A percentile compares a stretch with the other conserved stretches of the same genome.
Conservation (phyloP, 2,329 filamentous ascomycete species). For the Fusarium napiforme region DNA sequence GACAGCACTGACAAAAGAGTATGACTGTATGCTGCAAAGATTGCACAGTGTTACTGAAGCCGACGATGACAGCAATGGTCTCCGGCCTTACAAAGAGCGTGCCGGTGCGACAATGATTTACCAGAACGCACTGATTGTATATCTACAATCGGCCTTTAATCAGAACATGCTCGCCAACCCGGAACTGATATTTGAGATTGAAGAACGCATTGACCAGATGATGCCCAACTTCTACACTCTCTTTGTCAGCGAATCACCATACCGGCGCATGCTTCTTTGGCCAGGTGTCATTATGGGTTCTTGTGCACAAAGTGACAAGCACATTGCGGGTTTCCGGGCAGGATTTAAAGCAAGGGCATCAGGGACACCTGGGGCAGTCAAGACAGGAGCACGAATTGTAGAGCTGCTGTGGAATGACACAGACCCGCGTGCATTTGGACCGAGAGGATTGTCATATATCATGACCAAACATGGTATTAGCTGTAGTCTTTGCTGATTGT, state of each 20-base stretch:
- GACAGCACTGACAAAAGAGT: background rate
- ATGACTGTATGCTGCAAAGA: background rate
- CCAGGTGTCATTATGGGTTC: constrained; percentile 5
- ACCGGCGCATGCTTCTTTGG: constrained; percentile 5
- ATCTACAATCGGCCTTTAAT: background rate
- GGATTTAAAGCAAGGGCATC: background rate
- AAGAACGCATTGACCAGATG: background rate
- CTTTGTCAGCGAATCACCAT: background rate
- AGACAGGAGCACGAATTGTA: background rate
- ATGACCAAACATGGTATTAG: constrained; percentile 6
- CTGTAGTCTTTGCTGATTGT: background rate
- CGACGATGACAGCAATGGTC: background rate
- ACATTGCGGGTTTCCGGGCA: background rate
- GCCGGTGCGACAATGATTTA: background rate
- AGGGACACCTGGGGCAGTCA: background rate
- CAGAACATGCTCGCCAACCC: background rate
- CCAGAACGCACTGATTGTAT: background rate
- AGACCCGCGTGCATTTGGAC: background rate
- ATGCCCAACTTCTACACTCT: background rate
- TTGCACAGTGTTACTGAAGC: background rate
- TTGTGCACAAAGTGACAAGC: background rate
- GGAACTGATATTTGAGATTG: background rate
- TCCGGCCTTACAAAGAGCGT: background rate
- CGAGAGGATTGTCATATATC: background rate
- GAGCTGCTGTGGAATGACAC: background rate